These are phyloP conservation scores for Ganoderma lucidum DNA, from an alignment of 1,284 basidiomycete species.

Conservation along the genomic window DNA sequence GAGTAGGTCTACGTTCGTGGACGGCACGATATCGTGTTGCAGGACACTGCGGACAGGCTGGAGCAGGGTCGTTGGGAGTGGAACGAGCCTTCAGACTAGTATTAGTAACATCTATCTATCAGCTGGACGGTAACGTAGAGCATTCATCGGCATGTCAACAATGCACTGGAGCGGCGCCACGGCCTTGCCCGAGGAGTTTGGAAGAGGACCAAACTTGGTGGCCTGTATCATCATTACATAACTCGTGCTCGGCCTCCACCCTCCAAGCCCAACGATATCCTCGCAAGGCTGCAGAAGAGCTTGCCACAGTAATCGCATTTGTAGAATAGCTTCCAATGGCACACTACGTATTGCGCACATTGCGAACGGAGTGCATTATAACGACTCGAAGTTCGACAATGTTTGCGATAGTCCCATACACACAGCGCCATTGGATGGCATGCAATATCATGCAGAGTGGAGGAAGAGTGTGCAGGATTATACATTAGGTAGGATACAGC, in stretches of 20 bases:
- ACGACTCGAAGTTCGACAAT: not conserved
- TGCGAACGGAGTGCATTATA: not conserved
- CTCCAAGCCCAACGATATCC: not conserved
- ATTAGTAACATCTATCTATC: no score
- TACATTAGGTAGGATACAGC: not conserved
- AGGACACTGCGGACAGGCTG: slow-evolving; percentile 42
- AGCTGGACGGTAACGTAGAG: not conserved
- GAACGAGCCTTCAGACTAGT: slow-evolving; percentile 32
- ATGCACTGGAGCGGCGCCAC: no score
- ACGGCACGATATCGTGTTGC: slow-evolving; percentile 41
- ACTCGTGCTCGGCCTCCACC: no score
- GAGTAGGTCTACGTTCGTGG: slow-evolving; percentile 41
- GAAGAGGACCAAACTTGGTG: no score
- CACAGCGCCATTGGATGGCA: not conserved
- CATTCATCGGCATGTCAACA: no score
- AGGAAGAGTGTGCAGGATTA: not conserved
- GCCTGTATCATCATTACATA: no score
- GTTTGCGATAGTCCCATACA: not conserved
- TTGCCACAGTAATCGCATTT: not conserved
- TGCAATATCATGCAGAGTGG: not conserved
- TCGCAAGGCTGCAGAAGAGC: not conserved
- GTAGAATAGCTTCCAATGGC: no score
- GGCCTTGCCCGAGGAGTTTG: no score
- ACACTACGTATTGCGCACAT: not conserved
- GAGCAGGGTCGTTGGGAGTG: slow-evolving; percentile 43